A percentile compares a stretch with the other conserved stretches of the same genome.
Conservation (phyloP, 306 rosid genomes). For the Trifolium pratense region DNA sequence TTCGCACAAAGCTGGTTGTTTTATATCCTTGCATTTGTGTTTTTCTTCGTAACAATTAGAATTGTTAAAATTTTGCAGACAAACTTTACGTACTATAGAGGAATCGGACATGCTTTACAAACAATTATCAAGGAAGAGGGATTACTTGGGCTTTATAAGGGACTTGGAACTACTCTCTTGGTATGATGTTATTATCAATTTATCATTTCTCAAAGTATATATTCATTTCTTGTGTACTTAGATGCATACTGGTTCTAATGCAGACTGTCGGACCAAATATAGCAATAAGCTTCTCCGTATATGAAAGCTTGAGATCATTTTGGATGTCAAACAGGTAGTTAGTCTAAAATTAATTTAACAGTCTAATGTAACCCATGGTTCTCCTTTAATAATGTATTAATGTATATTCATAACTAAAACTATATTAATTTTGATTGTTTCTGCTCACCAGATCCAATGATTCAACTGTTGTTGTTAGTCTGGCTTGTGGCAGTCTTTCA, state of each 20-base stretch:
- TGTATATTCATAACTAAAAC: constrained; percentile 6
- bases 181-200: constrained; percentile 54
- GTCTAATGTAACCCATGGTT: constrained; percentile 17
- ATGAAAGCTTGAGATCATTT: constrained; percentile 80
- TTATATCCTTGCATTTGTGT: neutral
- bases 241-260: constrained; percentile 37
- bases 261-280: constrained; percentile 98
- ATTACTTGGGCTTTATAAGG: constrained; percentile 82
- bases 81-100: constrained; percentile 73
- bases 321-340: constrained; percentile 81
- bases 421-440: constrained; percentile 29
- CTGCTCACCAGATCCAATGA: constrained; percentile 66
- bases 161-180: constrained; percentile 97
- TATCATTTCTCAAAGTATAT: constrained; percentile 18
- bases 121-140: constrained; percentile 92
- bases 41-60: constrained; percentile 29
- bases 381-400: constrained; percentile 13
- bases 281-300: constrained; percentile 94
- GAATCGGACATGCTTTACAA: constrained; percentile 76
- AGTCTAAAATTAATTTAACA: constrained; percentile 31
- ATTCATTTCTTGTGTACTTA: constrained; percentile 36
- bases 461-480: constrained; percentile 73
- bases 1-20: neutral
- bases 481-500: constrained; percentile 95
- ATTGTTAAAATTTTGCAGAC: constrained; percentile 66